These are phyloP conservation scores for Ramularia collo-cygni DNA, from an alignment of 2,329 filamentous ascomycete species.

Conservation along the genomic window DNA sequence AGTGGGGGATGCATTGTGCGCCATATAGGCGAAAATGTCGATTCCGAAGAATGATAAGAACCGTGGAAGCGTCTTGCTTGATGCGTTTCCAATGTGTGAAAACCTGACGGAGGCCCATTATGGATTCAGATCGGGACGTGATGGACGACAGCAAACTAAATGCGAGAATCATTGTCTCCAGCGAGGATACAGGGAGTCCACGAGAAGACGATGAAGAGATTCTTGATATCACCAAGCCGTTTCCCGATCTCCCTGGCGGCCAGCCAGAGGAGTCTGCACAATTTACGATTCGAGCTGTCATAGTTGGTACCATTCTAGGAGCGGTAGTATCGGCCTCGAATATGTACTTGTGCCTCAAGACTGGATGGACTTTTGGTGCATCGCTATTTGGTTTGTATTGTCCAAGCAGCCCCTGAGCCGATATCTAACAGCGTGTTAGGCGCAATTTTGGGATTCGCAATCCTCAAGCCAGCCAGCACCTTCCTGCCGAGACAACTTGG, in stretches of 20 bases:
- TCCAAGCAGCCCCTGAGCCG: neutral
- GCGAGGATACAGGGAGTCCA: neutral
- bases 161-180: neutral
- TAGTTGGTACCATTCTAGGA: constrained; percentile 50
- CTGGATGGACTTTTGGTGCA: constrained; percentile 38
- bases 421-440: neutral
- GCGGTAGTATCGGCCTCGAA: constrained; percentile 56
- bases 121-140: neutral
- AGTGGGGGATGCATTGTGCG: too few species aligned
- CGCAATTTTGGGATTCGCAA: constrained; percentile 52
- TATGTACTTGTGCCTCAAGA: constrained; percentile 50
- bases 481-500: constrained; percentile 32
- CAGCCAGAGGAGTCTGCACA: constrained; percentile 10
- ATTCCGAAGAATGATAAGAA: too few species aligned
- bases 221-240: constrained; percentile 6
- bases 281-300: constrained; percentile 48
- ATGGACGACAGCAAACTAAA: neutral
- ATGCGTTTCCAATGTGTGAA: too few species aligned
- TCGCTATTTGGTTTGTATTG: constrained; percentile 22
- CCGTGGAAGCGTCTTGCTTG: too few species aligned
- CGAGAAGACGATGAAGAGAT: neutral
- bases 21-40: too few species aligned
- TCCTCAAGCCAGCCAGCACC: constrained; percentile 23
- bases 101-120: too few species aligned
- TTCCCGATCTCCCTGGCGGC: constrained; percentile 6